A percentile compares a stretch with the other conserved stretches of the same genome.
Conservation (phyloP, 2,329 filamentous ascomycete species). For the Epichloe gansuensis region DNA sequence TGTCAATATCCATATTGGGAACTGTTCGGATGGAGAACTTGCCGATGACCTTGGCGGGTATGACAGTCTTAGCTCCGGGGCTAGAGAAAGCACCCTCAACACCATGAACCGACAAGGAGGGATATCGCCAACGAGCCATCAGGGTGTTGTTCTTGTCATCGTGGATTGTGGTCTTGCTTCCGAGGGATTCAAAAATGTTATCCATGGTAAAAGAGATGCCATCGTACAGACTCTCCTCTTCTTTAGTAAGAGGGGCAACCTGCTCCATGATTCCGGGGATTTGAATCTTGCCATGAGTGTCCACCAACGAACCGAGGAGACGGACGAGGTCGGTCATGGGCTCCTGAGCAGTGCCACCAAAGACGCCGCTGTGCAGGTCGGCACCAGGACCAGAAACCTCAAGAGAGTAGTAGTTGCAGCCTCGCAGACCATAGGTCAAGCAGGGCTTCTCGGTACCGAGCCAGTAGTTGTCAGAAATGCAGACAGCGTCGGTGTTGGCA, state of each 20-base stretch:
- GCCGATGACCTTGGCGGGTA: constrained; percentile 91
- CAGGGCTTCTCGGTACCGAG: constrained; percentile 97
- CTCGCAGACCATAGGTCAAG: constrained; percentile 89
- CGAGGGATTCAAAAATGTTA: constrained; percentile 81
- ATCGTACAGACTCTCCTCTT: constrained; percentile 80
- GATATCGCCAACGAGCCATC: constrained; percentile 93
- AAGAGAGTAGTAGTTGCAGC: constrained; percentile 95
- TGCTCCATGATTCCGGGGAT: constrained; percentile 92
- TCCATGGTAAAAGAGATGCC: constrained; percentile 93
- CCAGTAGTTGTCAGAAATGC: constrained; percentile 99
- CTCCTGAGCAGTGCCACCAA: constrained; percentile 91
- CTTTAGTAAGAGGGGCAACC: constrained; percentile 74
- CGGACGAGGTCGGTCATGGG: constrained; percentile 93
- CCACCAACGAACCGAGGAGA: constrained; percentile 72
- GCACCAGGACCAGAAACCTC: constrained; percentile 83
- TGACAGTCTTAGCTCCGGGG: constrained; percentile 93
- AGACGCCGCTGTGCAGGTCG: constrained; percentile 93
- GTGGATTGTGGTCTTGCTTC: constrained; percentile 76
- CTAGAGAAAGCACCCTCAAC: constrained; percentile 90
- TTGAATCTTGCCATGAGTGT: constrained; percentile 80
- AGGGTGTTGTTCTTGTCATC: constrained; percentile 82
- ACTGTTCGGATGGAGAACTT: constrained; percentile 98
- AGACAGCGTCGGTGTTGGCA: constrained; percentile 88
- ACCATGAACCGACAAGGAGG: constrained; percentile 86
- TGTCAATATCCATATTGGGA: constrained; percentile 88